phyloP scores from a whole-genome alignment of 2,329 filamentous ascomycete species.

The Zelopaecilomyces penicillatus region DNA sequence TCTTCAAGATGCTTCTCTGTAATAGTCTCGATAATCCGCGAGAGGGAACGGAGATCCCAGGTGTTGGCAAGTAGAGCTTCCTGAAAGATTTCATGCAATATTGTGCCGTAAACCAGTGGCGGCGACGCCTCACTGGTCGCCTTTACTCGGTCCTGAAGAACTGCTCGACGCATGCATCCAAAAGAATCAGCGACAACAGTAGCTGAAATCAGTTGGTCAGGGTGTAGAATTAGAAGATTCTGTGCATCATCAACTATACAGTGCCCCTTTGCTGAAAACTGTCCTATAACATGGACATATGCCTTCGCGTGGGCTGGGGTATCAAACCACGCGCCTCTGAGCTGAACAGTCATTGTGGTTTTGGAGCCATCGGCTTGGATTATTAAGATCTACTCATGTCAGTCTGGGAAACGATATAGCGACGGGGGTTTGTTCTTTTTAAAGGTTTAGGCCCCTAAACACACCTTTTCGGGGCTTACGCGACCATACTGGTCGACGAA shows the following conservation, averaged over 20 bases:
- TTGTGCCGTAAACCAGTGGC: slow-evolving; percentile 82
- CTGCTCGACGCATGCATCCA: slow-evolving; percentile 79
- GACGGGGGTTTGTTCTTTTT: too few species aligned
- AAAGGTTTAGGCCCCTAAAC: slow-evolving; percentile 6
- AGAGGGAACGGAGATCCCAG: slow-evolving; percentile 67
- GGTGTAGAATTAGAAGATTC: slow-evolving; percentile 84
- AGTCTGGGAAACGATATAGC: slow-evolving; percentile 4
- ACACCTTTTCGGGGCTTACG: slow-evolving; percentile 62
- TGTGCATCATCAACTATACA: slow-evolving; percentile 76
- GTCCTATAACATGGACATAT: slow-evolving; percentile 79
- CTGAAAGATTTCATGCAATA: slow-evolving; percentile 94
- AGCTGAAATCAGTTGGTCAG: slow-evolving; percentile 89
- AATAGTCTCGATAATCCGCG: slow-evolving; percentile 56
- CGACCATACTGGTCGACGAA: slow-evolving; percentile 58
- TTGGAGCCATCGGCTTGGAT: slow-evolving; percentile 71
- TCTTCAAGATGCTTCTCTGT: slow-evolving; percentile 78
- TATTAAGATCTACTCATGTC: slow-evolving; percentile 55
- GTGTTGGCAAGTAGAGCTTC: slow-evolving; percentile 74
- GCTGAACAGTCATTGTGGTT: slow-evolving; percentile 56
- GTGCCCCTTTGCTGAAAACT: slow-evolving; percentile 60
- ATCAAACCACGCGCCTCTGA: slow-evolving; percentile 81
- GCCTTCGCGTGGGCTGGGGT: slow-evolving; percentile 66
- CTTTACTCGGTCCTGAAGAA: slow-evolving; percentile 91
- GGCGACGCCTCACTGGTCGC: slow-evolving; percentile 72
- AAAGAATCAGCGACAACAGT: slow-evolving; percentile 97